Evolutionary conservation across 306 rosid species (phyloP).

Genomic region (Quercus variabilis): DNA sequence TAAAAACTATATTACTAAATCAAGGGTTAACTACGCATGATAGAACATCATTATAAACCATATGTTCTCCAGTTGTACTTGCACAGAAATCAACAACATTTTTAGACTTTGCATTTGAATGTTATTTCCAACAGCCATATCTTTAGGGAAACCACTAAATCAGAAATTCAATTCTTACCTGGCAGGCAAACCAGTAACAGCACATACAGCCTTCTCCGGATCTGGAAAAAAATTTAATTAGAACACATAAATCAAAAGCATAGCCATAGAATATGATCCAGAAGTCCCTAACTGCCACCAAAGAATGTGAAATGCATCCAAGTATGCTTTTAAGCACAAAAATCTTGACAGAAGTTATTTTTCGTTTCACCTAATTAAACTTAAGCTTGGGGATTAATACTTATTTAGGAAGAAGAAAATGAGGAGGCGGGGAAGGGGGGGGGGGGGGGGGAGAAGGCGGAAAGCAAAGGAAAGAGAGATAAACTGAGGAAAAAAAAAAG

Average conservation of each 20-base stretch:
- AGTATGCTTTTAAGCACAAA: background rate
- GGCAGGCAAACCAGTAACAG: slow-evolving; percentile 90
- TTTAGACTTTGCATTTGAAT: background rate
- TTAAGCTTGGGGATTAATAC: background rate
- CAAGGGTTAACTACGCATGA: background rate
- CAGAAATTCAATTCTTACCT: slow-evolving; percentile 57
- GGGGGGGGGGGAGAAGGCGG: too few relatives aligned
- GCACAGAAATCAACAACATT: background rate
- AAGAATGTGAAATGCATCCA: slow-evolving; percentile 1
- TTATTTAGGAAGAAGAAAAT: background rate
- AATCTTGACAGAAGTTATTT: too few relatives aligned
- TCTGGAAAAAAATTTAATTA: slow-evolving; percentile 45
- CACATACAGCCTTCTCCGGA: slow-evolving; percentile 80
- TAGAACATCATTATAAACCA: background rate
- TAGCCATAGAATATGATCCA: background rate
- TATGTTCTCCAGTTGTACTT: background rate
- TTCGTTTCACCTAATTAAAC: background rate
- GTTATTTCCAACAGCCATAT: slow-evolving; percentile 3
- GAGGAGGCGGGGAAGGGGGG: too few relatives aligned
- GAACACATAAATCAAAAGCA: slow-evolving; percentile 9
- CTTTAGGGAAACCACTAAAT: slow-evolving; percentile 11
- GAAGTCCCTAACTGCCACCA: slow-evolving; percentile 12
- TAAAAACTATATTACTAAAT: background rate
- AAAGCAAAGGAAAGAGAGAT: background rate
- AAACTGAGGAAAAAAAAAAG: background rate